phyloP scores from a whole-genome alignment of 345 rosid genomes.

The Salix purpurea region DNA sequence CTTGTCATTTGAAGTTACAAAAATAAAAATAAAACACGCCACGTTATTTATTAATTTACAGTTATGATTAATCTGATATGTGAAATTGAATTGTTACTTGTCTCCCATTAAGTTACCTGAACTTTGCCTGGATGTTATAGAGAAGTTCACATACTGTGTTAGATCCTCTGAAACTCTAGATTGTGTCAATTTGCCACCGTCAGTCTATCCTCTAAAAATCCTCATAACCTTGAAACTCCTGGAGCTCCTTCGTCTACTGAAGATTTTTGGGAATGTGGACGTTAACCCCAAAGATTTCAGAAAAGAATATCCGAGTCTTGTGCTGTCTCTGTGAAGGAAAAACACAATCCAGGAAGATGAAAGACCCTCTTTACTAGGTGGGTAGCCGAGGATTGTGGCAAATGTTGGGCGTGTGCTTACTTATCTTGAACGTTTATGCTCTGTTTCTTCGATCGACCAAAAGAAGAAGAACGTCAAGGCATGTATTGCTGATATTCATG shows the following conservation, averaged over 20 bases:
- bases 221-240: conserved; percentile 19
- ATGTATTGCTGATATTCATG: conserved; percentile 12
- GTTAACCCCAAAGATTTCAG: conserved; percentile 11
- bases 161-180: conserved; percentile 13
- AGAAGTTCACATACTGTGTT: conserved; percentile 2
- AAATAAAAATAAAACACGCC: too few relatives aligned
- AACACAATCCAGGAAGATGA: conserved; percentile 13
- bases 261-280: conserved; percentile 17
- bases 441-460: background rate
- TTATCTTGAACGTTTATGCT: background rate
- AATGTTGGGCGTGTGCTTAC: background rate
- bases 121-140: too few relatives aligned
- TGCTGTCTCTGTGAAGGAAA: conserved; percentile 22
- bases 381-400: conserved; percentile 2
- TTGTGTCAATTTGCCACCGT: conserved; percentile 7
- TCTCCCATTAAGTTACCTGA: too few relatives aligned
- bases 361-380: conserved; percentile 24
- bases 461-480: background rate
- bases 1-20: background rate
- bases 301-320: conserved; percentile 25
- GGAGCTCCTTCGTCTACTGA: conserved; percentile 10
- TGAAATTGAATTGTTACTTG: too few relatives aligned
- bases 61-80: too few relatives aligned
- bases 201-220: conserved; percentile 1
- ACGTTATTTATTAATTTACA: too few relatives aligned